Percentiles rank a stretch among this genome's conserved stretches.
Evolutionary conservation across 140 eudicot genomes (phyloP).

Genomic region (Oenanthe javanica): DNA sequence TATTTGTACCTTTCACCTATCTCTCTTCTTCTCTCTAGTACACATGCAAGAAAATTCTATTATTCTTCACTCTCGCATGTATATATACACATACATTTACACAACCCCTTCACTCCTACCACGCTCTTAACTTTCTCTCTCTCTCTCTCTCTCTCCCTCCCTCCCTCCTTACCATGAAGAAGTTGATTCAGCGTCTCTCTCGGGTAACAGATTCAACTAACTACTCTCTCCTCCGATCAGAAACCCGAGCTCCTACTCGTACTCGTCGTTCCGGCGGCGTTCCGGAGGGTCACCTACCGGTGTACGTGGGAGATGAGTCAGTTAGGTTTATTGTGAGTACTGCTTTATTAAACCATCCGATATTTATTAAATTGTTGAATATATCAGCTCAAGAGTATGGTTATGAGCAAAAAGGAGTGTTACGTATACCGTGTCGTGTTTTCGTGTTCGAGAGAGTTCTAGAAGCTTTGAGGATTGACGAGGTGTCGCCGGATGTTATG

Average conservation of each 20-base stretch:
- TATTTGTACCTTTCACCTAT: not conserved
- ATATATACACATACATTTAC: not conserved
- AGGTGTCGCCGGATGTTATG: not conserved
- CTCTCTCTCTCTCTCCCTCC: too few relatives aligned
- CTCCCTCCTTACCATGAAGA: not conserved
- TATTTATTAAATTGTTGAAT: not conserved
- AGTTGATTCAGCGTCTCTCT: not conserved
- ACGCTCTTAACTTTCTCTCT: too few relatives aligned
- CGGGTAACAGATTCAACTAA: not conserved
- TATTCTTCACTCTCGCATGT: not conserved
- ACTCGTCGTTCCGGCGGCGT: not conserved
- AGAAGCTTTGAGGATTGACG: not conserved
- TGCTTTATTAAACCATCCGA: not conserved
- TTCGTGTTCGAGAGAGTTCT: not conserved
- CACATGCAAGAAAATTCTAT: not conserved
- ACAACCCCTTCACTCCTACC: not conserved
- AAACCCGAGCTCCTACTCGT: not conserved
- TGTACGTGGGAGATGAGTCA: not conserved
- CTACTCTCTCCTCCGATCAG: conserved; percentile 3
- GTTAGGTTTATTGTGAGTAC: not conserved
- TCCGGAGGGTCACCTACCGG: not conserved
- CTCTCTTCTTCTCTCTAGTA: not conserved
- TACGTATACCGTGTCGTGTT: not conserved
- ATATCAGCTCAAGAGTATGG: conserved; percentile 1
- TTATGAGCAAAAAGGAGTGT: not conserved